These are phyloP conservation scores for Phytophthora fragariaefolia DNA, from an alignment of 352 stramenopile genomes.

Conservation along the genomic window DNA sequence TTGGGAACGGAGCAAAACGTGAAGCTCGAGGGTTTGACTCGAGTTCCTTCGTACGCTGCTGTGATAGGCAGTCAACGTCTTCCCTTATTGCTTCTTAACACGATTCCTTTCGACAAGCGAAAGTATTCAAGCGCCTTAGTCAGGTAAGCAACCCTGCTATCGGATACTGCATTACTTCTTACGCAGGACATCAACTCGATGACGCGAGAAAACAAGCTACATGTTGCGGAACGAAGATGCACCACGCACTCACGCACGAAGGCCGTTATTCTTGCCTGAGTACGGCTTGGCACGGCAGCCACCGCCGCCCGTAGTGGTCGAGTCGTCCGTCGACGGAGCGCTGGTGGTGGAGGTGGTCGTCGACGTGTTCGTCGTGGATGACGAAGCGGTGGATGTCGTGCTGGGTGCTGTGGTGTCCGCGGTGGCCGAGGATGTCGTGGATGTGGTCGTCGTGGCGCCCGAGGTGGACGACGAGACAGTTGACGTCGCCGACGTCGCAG, in stretches of 20 bases:
- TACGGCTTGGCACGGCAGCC: slow-evolving; percentile 19
- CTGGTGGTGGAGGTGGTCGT: slow-evolving; percentile 8
- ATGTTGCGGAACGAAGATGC: not conserved
- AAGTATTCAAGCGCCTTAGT: not conserved
- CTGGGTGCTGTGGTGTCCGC: not conserved
- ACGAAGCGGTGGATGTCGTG: slow-evolving; percentile 6
- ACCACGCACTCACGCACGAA: slow-evolving; percentile 7
- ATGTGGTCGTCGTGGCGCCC: not conserved
- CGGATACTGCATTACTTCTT: slow-evolving; percentile 1
- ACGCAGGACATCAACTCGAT: slow-evolving; percentile 9
- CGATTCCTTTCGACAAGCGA: too few species aligned
- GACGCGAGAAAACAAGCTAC: not conserved
- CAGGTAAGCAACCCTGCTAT: not conserved
- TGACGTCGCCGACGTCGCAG: not conserved
- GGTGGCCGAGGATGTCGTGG: slow-evolving; percentile 1
- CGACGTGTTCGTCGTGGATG: slow-evolving; percentile 2
- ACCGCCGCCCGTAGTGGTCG: slow-evolving; percentile 15
- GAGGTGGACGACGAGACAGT: not conserved
- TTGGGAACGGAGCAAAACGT: too few species aligned
- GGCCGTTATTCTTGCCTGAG: slow-evolving; percentile 2
- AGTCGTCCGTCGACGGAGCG: slow-evolving; percentile 27
- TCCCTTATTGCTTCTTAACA: too few species aligned
- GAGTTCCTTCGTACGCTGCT: too few species aligned
- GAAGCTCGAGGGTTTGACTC: too few species aligned
- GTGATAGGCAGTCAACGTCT: too few species aligned